phyloP scores from a whole-genome alignment of 2,329 filamentous ascomycete species.

The Eurotiales sp. region DNA sequence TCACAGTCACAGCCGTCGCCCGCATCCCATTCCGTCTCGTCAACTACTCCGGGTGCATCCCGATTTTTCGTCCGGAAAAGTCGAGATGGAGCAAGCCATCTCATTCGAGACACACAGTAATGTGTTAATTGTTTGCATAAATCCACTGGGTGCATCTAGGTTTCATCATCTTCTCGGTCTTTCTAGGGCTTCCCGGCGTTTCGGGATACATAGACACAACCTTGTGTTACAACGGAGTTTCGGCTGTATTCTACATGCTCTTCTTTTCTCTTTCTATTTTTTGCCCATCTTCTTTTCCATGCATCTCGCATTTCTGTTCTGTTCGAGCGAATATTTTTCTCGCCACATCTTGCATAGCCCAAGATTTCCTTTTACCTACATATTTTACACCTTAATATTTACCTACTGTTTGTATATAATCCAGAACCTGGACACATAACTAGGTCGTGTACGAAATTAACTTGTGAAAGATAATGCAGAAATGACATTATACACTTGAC shows the following conservation, averaged over 20 bases:
- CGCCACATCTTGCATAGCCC: background rate
- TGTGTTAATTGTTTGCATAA: background rate
- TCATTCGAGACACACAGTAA: background rate
- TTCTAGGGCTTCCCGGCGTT: constrained; percentile 1
- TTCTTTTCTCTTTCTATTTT: background rate
- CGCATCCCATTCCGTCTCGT: background rate
- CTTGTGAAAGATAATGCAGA: background rate
- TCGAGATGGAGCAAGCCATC: background rate
- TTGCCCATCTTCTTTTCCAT: background rate
- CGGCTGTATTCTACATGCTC: constrained; percentile 1
- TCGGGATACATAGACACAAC: background rate
- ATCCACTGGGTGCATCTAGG: background rate
- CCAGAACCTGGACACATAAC: background rate
- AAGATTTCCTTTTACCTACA: background rate
- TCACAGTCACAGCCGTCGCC: background rate
- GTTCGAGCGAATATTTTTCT: background rate
- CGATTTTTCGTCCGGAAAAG: constrained; percentile 4
- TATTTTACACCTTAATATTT: background rate
- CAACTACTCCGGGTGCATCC: background rate
- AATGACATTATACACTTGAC: background rate
- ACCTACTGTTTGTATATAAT: background rate
- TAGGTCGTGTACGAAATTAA: background rate
- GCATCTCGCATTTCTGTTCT: background rate
- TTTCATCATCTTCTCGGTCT: background rate
- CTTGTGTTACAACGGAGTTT: constrained; percentile 5